Base-by-base conservation (phyloP, 768 basidiomycete species). In the Termitomyces sp. region DNA sequence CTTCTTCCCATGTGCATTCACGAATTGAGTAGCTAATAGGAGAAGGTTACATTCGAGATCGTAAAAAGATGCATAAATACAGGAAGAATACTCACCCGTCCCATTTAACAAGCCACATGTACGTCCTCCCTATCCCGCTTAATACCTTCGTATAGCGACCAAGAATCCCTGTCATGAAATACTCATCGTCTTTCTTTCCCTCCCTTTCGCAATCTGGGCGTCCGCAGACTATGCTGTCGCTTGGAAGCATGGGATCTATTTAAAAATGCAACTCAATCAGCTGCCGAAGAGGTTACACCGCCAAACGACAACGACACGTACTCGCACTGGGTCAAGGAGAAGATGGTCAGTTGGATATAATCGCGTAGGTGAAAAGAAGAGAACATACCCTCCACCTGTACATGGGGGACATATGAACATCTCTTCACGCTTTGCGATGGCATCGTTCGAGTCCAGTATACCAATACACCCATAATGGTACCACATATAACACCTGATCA, bases 391-490 rank as follows among this genome's bases (percentile, higher is more conserved):
- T 13, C 64, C 64, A 2, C 60, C 65, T 36, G 53, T 54, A 63
- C 82, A 84, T 8, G 71, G 64, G 15, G 79, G 82, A 60, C 82
- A 84, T 16, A 64, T 60, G 58, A 79, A 82, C 33, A 63, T 58
- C 12, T 65, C 68, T 0, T 34, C 61, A 6, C 62, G 62, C 39
- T 70, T 67, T 31, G 79, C 57, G n/a, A 79, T 70, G 1, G 65
- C 56, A 60, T 84, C 81, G 0, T 64, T 67, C 2, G 67, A 46
- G 13, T 50, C 56, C n/a, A 18, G 49, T 41, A 83, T 68, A 16
- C 76, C 81, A 30, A 77, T 75, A 57, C 82, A 84, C 6, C 78
- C 82, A 56, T 76, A 79, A 56, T 84, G 82, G 57, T 79, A 83
- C 82, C 82, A 81, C 56, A 61, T 49, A 2, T 71, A 67, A 55